Evolutionary conservation across 176 grass and related monocot species (phyloP), one percentile per base, ranked within the genome.

Genomic region (Bonia amplexicaulis): DNA sequence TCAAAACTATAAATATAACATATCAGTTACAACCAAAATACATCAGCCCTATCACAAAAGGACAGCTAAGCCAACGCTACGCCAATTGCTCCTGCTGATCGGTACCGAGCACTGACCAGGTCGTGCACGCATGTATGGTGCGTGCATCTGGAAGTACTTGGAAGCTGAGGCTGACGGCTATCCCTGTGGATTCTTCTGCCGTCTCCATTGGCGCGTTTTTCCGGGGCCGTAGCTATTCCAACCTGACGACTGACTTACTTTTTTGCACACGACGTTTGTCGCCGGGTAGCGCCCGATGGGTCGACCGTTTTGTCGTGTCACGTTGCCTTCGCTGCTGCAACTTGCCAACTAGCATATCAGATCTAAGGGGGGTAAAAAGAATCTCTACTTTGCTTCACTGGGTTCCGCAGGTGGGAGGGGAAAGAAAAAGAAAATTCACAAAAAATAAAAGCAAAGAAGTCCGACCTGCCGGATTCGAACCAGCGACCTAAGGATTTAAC

Each of bases 381-480:
- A 44, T 44, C 35, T 37, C 41, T 44, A 44, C 41, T 44, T 9
- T 10, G 41, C 9, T 44, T 37, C 5, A 37, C 35, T 44, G 9
- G 8, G 41, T 9, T 8, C 41, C 41, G 41, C 7, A 44, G 41
- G 41, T 44, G 41, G 41, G 5, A 37, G 35, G 41, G 7, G 41
- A 1, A 44, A 44, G 9, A 1, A 44, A 44, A 44, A 10, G 9
- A 42, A 42, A 42, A 42, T 37, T 37, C 41, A 44, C 41, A 44
- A 44, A 44, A 44, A 42, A 1, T 42, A 12, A 46, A 46, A 46
- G 2, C 2, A 12, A 46, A 12, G 45, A 12, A 1, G 1, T 85
- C 87, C 79, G 83, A 89, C 91, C 74, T 93, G 84, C 89, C 89
- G 85, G 89, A 97, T 94, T 97, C 85, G 89, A 97, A 97, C 92